phyloP scores from a whole-genome alignment of 352 stramenopile species.

The Phytopythium vexans region DNA sequence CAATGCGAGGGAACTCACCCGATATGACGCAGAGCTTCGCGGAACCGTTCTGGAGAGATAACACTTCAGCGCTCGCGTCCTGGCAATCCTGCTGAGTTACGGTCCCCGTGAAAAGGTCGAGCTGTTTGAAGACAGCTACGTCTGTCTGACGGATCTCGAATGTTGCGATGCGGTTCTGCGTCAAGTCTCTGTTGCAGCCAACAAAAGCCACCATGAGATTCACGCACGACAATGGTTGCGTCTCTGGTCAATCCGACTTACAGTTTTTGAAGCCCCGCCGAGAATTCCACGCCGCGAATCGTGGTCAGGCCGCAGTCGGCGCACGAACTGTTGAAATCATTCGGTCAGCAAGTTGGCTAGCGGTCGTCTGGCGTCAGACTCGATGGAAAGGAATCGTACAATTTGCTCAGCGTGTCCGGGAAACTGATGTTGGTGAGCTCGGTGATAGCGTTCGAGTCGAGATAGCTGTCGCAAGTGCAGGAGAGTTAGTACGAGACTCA shows the following conservation, averaged over 20 bases:
- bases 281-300: neutral
- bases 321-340: neutral
- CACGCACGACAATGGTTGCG: neutral
- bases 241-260: constrained; percentile 8
- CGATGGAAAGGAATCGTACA: neutral
- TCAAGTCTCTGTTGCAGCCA: neutral
- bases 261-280: constrained; percentile 18
- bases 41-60: neutral
- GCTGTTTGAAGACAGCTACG: neutral
- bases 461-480: constrained; percentile 1
- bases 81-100: neutral
- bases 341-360: neutral
- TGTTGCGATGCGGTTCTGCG: constrained; percentile 4
- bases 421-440: neutral
- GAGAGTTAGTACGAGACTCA: neutral
- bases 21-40: neutral
- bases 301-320: neutral
- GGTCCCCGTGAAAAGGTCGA: neutral
- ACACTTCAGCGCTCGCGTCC: neutral
- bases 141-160: constrained; percentile 14
- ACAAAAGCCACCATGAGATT: neutral
- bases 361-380: too few relatives aligned
- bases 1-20: neutral
- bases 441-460: constrained; percentile 12
- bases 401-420: neutral